A percentile compares a stretch with the other conserved stretches of the same genome.
Conservation (phyloP, 2,329 filamentous ascomycete species). For the Colletotrichum magnum region DNA sequence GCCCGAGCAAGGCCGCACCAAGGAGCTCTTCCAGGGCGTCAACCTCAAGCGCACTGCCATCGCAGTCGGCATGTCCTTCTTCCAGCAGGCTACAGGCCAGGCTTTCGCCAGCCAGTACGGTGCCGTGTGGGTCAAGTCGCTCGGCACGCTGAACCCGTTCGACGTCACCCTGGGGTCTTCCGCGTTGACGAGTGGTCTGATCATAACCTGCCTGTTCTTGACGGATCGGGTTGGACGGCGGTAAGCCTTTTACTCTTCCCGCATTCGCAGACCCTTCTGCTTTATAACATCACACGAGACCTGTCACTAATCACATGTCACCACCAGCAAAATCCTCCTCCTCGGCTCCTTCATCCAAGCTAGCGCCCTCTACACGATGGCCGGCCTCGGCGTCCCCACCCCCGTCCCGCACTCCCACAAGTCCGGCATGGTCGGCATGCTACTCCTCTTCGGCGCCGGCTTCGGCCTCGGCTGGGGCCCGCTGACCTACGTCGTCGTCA, state of each 20-base stretch:
- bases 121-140: slow-evolving; percentile 47
- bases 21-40: slow-evolving; percentile 46
- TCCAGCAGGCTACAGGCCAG: slow-evolving; percentile 43
- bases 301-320: background rate
- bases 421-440: slow-evolving; percentile 51
- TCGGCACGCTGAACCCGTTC: slow-evolving; percentile 49
- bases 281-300: background rate
- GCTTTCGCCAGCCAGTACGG: slow-evolving; percentile 43
- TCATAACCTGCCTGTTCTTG: slow-evolving; percentile 25
- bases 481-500: slow-evolving; percentile 51
- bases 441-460: slow-evolving; percentile 50
- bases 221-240: slow-evolving; percentile 31
- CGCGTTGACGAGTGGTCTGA: slow-evolving; percentile 14
- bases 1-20: slow-evolving; percentile 38
- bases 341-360: slow-evolving; percentile 17
- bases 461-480: slow-evolving; percentile 53
- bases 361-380: slow-evolving; percentile 36
- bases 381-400: slow-evolving; percentile 38
- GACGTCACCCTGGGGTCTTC: slow-evolving; percentile 42
- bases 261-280: background rate
- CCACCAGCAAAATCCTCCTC: slow-evolving; percentile 8
- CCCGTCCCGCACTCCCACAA: slow-evolving; percentile 41
- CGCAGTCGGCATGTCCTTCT: slow-evolving; percentile 43
- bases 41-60: slow-evolving; percentile 47
- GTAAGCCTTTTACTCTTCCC: slow-evolving; percentile 17